phyloP scores from a whole-genome alignment of 306 rosid species.

The Pyrus bretschneideri region DNA sequence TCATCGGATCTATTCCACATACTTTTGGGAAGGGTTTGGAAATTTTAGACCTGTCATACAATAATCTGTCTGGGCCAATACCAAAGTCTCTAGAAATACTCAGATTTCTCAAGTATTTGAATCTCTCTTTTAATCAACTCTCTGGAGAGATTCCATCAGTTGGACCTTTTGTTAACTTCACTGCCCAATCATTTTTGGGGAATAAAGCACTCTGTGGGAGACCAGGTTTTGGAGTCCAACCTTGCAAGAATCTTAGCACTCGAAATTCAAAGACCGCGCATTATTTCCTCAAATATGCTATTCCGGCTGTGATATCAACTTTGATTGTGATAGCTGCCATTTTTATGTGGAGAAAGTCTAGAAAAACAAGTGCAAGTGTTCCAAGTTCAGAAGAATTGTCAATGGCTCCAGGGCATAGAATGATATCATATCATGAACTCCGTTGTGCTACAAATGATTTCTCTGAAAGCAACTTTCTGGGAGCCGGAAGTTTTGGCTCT shows the following conservation, averaged over 20 bases:
- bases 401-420: background rate
- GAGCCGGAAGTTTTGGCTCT: background rate
- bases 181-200: background rate
- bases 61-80: background rate
- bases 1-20: background rate
- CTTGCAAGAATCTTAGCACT: background rate
- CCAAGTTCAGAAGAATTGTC: background rate
- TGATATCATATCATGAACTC: slow-evolving; percentile 14
- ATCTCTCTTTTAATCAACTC: background rate
- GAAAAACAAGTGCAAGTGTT: background rate
- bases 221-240: background rate
- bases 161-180: background rate
- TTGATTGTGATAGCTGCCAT: background rate
- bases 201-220: slow-evolving; percentile 7
- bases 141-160: background rate
- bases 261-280: background rate
- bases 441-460: slow-evolving; percentile 14
- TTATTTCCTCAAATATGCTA: background rate
- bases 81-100: background rate
- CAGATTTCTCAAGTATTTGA: background rate
- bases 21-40: background rate
- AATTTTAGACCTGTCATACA: background rate
- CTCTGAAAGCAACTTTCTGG: background rate
- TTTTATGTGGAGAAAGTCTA: background rate
- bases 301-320: background rate